phyloP scores from a whole-genome alignment of 306 rosid species.

The Vigna mungo region DNA sequence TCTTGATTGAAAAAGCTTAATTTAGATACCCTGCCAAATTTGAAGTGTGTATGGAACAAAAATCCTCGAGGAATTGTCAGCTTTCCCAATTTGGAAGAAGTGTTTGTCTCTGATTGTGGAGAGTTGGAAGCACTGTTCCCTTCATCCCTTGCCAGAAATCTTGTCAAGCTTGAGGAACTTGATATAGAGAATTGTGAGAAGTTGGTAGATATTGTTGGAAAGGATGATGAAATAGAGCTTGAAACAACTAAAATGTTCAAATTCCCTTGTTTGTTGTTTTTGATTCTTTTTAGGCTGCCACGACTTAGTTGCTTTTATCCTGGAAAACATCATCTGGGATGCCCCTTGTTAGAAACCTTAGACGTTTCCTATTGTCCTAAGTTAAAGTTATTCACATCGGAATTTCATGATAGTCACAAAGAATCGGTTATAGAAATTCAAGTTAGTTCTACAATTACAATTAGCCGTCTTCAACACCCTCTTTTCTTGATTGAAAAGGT shows the following conservation, averaged over 20 bases:
- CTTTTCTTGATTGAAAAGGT: background rate
- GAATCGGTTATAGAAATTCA: background rate
- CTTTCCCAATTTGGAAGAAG: constrained; percentile 12
- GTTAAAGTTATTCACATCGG: background rate
- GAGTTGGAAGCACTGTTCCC: background rate
- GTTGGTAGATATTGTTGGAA: constrained; percentile 25
- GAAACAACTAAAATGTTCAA: background rate
- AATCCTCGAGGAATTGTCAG: background rate
- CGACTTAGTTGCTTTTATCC: background rate
- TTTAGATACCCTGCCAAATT: background rate
- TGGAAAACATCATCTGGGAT: constrained; percentile 1
- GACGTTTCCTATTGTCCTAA: background rate
- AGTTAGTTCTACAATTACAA: background rate
- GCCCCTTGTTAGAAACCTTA: background rate
- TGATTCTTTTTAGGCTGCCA: background rate
- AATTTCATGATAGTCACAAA: background rate
- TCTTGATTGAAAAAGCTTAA: background rate
- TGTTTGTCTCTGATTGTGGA: background rate
- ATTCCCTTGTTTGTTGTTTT: background rate
- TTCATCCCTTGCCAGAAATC: background rate
- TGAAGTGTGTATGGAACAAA: background rate
- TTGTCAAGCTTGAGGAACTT: background rate
- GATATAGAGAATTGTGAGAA: background rate
- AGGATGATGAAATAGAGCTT: background rate
- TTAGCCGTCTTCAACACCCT: background rate